Evolutionary conservation across 306 rosid species (phyloP).

Genomic region (Crataegus laevigata): DNA sequence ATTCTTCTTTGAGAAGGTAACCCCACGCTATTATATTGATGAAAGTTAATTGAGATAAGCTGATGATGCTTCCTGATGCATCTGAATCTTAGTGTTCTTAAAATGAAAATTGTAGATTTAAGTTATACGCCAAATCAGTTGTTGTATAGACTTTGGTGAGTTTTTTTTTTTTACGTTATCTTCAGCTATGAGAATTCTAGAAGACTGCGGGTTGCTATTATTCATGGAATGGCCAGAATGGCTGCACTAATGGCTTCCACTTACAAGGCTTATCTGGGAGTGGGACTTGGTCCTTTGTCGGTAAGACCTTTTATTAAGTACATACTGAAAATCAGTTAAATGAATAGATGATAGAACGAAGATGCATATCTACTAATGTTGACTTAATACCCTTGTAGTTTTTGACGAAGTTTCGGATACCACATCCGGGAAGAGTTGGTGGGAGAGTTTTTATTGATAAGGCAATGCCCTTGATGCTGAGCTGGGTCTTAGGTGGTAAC

Average conservation of each 20-base stretch:
- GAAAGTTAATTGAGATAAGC: background rate
- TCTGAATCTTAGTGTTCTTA: background rate
- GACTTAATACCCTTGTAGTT: conserved; percentile 41
- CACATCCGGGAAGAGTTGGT: conserved; percentile 93
- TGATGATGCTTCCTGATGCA: background rate
- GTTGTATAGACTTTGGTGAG: background rate
- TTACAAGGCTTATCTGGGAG: conserved; percentile 80
- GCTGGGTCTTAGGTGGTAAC: conserved; percentile 96
- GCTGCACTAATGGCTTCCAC: conserved; percentile 97
- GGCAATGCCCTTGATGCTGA: conserved; percentile 85
- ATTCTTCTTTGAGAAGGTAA: conserved; percentile 66
- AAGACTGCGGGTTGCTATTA: conserved; percentile 64
- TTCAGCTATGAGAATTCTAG: conserved; percentile 69
- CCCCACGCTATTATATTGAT: background rate
- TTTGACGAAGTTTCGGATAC: conserved; percentile 82
- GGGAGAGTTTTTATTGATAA: conserved; percentile 71
- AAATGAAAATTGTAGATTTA: background rate
- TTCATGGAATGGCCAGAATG: conserved; percentile 99
- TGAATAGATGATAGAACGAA: background rate
- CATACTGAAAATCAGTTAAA: conserved; percentile 3
- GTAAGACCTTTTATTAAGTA: conserved; percentile 26
- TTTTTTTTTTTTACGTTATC: background rate
- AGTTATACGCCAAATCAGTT: background rate
- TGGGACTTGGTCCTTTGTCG: conserved; percentile 92
- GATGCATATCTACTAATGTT: background rate